Evolutionary conservation across 805 yeast species (phyloP).

Genomic region (Candida schatavii): DNA sequence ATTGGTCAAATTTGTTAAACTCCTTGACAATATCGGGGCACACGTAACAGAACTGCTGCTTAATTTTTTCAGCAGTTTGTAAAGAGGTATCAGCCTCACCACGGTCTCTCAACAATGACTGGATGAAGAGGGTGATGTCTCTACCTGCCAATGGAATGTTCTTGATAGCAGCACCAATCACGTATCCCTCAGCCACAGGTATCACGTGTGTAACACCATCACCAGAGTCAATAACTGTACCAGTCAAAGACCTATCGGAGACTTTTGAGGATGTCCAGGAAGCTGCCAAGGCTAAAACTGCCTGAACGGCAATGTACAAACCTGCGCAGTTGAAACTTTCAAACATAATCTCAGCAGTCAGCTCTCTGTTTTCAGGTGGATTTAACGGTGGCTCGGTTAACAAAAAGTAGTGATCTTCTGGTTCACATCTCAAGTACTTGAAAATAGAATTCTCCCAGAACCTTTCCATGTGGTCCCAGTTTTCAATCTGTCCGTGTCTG

Average conservation of each 20-base stretch:
- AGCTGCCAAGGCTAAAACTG: slow-evolving; percentile 96
- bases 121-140: slow-evolving; percentile 93
- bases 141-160: slow-evolving; percentile 98
- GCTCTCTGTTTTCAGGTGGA: slow-evolving; percentile 99
- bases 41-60: slow-evolving; percentile 95
- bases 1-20: slow-evolving; percentile 89
- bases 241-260: slow-evolving; percentile 91
- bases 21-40: slow-evolving; percentile 97
- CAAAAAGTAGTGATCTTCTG: slow-evolving; percentile 95
- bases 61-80: slow-evolving; percentile 94
- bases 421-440: slow-evolving; percentile 95
- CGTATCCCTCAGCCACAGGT: slow-evolving; percentile 99
- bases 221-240: slow-evolving; percentile 97
- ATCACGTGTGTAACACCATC: slow-evolving; percentile 99
- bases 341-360: slow-evolving; percentile 98
- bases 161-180: slow-evolving; percentile 94
- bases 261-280: slow-evolving; percentile 98
- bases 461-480: slow-evolving; percentile 99
- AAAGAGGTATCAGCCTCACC: slow-evolving; percentile 93
- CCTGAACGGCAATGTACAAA: slow-evolving; percentile 96
- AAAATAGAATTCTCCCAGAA: slow-evolving; percentile 98
- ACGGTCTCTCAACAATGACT: slow-evolving; percentile 90
- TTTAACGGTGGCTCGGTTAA: slow-evolving; percentile 97
- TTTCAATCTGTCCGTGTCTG: slow-evolving; percentile 96
- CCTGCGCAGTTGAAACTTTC: slow-evolving; percentile 99